Evolutionary conservation across 2,329 filamentous ascomycete genomes (phyloP).

Genomic region (Talaromyces sp.): DNA sequence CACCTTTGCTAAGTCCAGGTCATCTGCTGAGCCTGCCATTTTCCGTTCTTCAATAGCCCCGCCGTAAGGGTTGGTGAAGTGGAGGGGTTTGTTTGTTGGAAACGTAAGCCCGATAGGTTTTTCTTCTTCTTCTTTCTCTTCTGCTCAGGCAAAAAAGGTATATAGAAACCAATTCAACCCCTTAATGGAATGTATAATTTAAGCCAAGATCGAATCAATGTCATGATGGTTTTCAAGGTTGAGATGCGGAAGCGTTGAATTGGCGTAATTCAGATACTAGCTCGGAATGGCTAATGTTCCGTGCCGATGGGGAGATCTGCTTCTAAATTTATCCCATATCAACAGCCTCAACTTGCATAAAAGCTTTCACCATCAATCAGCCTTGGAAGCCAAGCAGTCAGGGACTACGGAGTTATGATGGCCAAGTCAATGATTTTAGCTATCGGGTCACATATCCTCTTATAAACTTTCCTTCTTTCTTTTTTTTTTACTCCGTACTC

Average conservation of each 20-base stretch:
- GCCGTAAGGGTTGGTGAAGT: not conserved
- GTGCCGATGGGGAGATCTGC: not conserved
- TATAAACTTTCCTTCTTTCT: too few relatives aligned
- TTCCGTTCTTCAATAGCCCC: not conserved
- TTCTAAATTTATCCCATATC: not conserved
- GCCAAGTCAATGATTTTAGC: too few relatives aligned
- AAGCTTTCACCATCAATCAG: not conserved
- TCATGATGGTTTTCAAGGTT: not conserved
- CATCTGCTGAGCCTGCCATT: slow-evolving; percentile 5
- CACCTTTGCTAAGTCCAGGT: slow-evolving; percentile 12
- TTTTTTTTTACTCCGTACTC: too few relatives aligned
- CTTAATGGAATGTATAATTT: not conserved
- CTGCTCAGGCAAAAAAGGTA: too few relatives aligned
- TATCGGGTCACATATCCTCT: too few relatives aligned
- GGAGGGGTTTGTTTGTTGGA: not conserved
- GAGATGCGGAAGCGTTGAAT: not conserved
- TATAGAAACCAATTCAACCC: not conserved
- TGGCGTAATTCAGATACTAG: not conserved
- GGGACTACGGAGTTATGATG: too few relatives aligned
- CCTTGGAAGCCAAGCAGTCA: too few relatives aligned
- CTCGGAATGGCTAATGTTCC: slow-evolving; percentile 2
- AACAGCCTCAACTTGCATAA: not conserved
- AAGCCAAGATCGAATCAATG: not conserved
- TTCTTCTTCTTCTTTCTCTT: not conserved
- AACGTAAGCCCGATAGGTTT: not conserved